A percentile compares a stretch with the other conserved stretches of the same genome.
These are phyloP conservation scores for Hymenoscyphus albidus DNA, from an alignment of 2,329 filamentous ascomycete species.

Conservation along the genomic window DNA sequence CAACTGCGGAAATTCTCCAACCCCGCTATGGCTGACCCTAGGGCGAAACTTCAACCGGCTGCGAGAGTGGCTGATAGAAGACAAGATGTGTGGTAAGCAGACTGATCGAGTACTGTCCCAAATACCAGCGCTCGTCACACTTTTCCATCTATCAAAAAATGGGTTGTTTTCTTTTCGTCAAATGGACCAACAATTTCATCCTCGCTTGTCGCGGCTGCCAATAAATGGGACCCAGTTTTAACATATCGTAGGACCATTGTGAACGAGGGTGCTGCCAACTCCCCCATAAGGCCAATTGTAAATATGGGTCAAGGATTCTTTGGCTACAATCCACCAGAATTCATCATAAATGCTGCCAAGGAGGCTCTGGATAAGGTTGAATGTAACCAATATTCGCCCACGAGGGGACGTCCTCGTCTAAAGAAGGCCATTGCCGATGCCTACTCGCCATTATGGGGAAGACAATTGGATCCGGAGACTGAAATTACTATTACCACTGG, in stretches of 20 bases:
- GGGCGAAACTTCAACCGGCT: slow-evolving; percentile 46
- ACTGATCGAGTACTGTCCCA: neutral
- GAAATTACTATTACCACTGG: slow-evolving; percentile 94
- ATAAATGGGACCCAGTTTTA: neutral
- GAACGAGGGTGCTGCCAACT: slow-evolving; percentile 61
- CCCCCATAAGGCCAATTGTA: slow-evolving; percentile 60
- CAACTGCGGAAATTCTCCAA: slow-evolving; percentile 16
- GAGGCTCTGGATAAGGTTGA: slow-evolving; percentile 84
- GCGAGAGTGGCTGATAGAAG: slow-evolving; percentile 49
- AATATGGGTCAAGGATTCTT: slow-evolving; percentile 71
- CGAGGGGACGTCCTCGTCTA: slow-evolving; percentile 84
- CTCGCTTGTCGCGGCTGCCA: neutral
- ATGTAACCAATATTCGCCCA: slow-evolving; percentile 98
- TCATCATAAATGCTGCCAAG: slow-evolving; percentile 89
- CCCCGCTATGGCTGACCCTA: slow-evolving; percentile 29
- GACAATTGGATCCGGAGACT: slow-evolving; percentile 77
- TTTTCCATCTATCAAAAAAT: neutral
- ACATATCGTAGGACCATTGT: slow-evolving; percentile 53
- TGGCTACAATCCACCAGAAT: slow-evolving; percentile 89
- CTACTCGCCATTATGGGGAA: slow-evolving; percentile 85
- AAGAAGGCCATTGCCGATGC: slow-evolving; percentile 91
- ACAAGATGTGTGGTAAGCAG: slow-evolving; percentile 56
- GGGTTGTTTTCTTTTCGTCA: neutral
- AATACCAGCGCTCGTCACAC: neutral
- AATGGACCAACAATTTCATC: neutral